These are phyloP conservation scores for Suillus weaverae DNA, from an alignment of 768 basidiomycete species.

Conservation along the genomic window DNA sequence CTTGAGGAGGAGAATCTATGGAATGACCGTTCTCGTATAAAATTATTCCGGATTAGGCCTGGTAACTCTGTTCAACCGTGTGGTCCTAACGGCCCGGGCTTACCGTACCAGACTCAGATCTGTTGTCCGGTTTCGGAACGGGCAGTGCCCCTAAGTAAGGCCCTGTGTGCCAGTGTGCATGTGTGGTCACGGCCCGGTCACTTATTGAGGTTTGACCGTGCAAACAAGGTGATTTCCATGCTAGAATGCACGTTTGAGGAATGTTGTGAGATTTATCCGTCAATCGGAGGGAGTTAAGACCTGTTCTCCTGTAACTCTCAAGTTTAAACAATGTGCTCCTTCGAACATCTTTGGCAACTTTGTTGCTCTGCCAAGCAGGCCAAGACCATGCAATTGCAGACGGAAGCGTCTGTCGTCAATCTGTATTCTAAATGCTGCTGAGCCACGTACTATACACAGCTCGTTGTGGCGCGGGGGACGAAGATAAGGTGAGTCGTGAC, in stretches of 20 bases:
- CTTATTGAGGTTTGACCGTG: neutral
- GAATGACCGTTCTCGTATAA: neutral
- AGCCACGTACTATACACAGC: neutral
- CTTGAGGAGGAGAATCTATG: too few species aligned
- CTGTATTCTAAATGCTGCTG: neutral
- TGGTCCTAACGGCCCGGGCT: neutral
- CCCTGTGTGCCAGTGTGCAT: too few species aligned
- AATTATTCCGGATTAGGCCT: neutral
- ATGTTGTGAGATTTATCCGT: neutral
- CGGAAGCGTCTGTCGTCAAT: neutral
- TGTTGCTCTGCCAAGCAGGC: neutral
- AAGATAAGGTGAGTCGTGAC: neutral
- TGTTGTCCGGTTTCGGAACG: neutral
- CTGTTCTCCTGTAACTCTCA: neutral
- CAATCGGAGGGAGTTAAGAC: neutral
- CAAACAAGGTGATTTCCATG: neutral
- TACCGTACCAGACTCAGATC: neutral
- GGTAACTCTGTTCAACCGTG: too few species aligned
- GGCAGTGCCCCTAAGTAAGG: neutral
- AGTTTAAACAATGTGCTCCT: neutral
- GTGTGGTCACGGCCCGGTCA: too few species aligned
- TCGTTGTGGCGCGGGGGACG: neutral
- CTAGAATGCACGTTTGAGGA: neutral
- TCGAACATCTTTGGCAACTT: neutral
- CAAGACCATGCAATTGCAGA: neutral